These are phyloP conservation scores for Acaromyces ingoldii DNA, from an alignment of 1,284 basidiomycete genomes.

Conservation along the genomic window DNA sequence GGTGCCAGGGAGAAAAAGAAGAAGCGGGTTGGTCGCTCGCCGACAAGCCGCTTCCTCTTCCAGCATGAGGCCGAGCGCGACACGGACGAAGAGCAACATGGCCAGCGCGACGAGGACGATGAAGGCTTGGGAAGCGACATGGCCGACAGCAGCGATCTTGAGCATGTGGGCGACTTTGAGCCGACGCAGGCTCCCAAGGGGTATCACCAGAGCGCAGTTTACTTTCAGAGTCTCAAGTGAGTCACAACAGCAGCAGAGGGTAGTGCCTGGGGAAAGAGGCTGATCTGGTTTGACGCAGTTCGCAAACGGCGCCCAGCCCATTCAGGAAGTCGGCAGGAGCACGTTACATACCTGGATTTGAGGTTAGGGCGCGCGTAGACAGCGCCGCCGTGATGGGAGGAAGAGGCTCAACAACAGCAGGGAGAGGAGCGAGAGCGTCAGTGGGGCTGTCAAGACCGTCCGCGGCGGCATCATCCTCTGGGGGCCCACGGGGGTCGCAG, in stretches of 20 bases:
- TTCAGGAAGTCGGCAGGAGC: neutral
- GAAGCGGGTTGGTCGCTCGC: slow-evolving; percentile 42
- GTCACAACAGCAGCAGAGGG: too few species aligned
- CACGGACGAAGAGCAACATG: slow-evolving; percentile 66
- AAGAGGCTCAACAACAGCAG: neutral
- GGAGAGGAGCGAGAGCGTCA: neutral
- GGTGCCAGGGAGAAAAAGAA: slow-evolving; percentile 17
- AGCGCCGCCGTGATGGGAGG: neutral
- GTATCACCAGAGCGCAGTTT: slow-evolving; percentile 52
- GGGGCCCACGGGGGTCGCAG: neutral
- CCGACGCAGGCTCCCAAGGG: slow-evolving; percentile 69
- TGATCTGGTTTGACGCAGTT: neutral
- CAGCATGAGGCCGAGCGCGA: slow-evolving; percentile 68
- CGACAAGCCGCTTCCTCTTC: slow-evolving; percentile 57
- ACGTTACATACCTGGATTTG: neutral
- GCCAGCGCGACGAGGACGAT: slow-evolving; percentile 54
- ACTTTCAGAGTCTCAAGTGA: slow-evolving; percentile 25
- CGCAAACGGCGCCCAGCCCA: neutral
- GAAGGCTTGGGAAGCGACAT: slow-evolving; percentile 56
- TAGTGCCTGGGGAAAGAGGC: slow-evolving; percentile 2
- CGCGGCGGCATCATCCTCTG: too few species aligned
- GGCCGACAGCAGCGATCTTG: slow-evolving; percentile 61
- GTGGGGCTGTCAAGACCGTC: neutral
- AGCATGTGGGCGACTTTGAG: slow-evolving; percentile 59
- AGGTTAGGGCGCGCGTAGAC: neutral